Conservation (phyloP, 331 rosid species). For the Spiraea crenata region DNA sequence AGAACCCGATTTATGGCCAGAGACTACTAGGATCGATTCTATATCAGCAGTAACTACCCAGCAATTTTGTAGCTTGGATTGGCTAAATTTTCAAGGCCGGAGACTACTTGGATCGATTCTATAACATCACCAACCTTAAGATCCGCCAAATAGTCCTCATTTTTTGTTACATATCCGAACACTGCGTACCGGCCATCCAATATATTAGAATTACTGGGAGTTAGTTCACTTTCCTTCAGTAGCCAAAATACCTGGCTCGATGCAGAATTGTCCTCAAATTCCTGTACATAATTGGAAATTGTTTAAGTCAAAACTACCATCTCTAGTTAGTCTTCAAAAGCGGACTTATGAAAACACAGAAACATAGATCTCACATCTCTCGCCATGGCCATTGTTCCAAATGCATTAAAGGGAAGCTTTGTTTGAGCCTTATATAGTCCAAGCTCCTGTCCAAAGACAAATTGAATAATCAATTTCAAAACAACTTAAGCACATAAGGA, state of each 20-base stretch:
- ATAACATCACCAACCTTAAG: conserved; percentile 96
- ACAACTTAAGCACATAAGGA: background rate
- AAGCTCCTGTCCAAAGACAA: conserved; percentile 62
- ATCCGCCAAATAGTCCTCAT: conserved; percentile 83
- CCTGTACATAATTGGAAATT: conserved; percentile 38
- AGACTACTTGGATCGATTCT: conserved; percentile 82
- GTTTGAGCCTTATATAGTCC: conserved; percentile 98
- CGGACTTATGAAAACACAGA: background rate
- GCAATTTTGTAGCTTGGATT: conserved; percentile 97
- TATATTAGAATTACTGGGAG: conserved; percentile 94
- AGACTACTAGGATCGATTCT: no score
- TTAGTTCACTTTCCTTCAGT: conserved; percentile 90
- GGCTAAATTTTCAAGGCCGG: conserved; percentile 81
- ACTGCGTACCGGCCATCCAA: conserved; percentile 93
- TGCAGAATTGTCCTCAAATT: conserved; percentile 87
- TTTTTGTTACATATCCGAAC: conserved; percentile 83
- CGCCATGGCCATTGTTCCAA: conserved; percentile 99
- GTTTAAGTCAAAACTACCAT: background rate
- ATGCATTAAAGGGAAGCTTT: conserved; percentile 95
- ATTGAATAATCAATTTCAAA: conserved; percentile 5
- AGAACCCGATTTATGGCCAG: background rate
- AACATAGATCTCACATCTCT: conserved; percentile 67
- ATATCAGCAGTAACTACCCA: conserved; percentile 35
- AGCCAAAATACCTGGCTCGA: conserved; percentile 96
- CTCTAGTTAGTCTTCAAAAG: background rate